Evolutionary conservation across 768 basidiomycete genomes (phyloP).

Genomic region (Mycena pura): DNA sequence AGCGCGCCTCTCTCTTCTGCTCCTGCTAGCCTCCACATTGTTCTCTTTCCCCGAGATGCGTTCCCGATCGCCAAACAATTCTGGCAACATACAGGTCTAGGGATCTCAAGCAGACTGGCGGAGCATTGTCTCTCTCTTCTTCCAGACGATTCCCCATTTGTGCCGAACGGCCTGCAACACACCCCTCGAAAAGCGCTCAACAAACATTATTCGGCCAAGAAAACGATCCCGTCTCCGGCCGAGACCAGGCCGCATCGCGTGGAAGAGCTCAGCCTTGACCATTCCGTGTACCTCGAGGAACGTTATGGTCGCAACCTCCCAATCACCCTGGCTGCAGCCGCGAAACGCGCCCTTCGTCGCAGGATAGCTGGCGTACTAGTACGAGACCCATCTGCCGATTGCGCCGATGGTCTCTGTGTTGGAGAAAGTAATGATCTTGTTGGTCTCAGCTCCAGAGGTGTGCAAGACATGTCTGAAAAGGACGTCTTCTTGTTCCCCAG

Average conservation of each 20-base stretch:
- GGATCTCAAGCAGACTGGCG: slow-evolving; percentile 87
- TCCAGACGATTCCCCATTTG: slow-evolving; percentile 48
- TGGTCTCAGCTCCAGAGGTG: slow-evolving; percentile 73
- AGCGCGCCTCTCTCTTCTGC: slow-evolving; percentile 30
- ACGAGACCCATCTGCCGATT: slow-evolving; percentile 57
- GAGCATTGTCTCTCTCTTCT: slow-evolving; percentile 82
- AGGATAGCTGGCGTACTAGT: slow-evolving; percentile 88
- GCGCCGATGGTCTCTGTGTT: slow-evolving; percentile 41
- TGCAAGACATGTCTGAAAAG: slow-evolving; percentile 73
- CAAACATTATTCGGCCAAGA: slow-evolving; percentile 62
- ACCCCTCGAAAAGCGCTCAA: slow-evolving; percentile 53
- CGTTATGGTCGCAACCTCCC: slow-evolving; percentile 93
- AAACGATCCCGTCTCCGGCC: slow-evolving; percentile 10
- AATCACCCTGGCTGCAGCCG: slow-evolving; percentile 69
- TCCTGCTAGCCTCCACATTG: slow-evolving; percentile 78
- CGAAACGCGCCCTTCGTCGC: slow-evolving; percentile 86
- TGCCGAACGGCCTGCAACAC: slow-evolving; percentile 23
- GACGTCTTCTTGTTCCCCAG: slow-evolving; percentile 89
- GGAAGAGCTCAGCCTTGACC: slow-evolving; percentile 67
- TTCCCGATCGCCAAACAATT: slow-evolving; percentile 83
- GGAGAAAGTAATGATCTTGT: slow-evolving; percentile 53
- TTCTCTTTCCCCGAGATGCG: slow-evolving; percentile 70
- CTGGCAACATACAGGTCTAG: slow-evolving; percentile 95
- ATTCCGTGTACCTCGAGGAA: slow-evolving; percentile 85
- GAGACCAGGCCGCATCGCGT: slow-evolving; percentile 3